Conservation (phyloP, 805 yeast genomes). For the Cyberlindnera mississippiensis region DNA sequence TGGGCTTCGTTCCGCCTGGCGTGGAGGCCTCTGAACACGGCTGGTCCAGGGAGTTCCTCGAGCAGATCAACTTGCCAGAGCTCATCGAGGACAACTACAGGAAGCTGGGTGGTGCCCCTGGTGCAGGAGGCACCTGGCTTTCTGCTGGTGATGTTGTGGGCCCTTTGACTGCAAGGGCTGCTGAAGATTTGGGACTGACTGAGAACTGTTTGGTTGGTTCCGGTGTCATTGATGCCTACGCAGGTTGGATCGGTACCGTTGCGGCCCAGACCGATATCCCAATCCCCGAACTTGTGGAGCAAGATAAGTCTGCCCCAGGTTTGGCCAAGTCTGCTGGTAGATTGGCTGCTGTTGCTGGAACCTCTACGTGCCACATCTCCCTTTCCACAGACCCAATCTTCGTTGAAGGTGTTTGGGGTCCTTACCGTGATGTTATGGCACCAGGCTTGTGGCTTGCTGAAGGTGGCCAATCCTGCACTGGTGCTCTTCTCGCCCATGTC, state of each 20-base stretch:
- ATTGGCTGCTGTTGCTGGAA: conserved; percentile 97
- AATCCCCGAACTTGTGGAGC: conserved; percentile 46
- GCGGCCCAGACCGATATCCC: conserved; percentile 75
- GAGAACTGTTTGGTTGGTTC: conserved; percentile 82
- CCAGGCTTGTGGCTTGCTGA: conserved; percentile 92
- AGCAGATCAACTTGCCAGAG: conserved; percentile 67
- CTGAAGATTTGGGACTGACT: conserved; percentile 79
- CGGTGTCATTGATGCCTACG: conserved; percentile 96
- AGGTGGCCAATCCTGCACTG: conserved; percentile 99
- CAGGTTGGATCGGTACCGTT: conserved; percentile 98
- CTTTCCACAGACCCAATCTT: conserved; percentile 81
- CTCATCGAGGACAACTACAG: conserved; percentile 71
- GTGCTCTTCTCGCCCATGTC: conserved; percentile 87
- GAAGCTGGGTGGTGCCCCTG: conserved; percentile 80
- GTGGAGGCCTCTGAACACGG: conserved; percentile 84
- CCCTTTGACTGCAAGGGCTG: conserved; percentile 58
- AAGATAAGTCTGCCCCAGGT: conserved; percentile 42
- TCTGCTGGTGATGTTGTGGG: conserved; percentile 93
- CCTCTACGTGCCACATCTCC: conserved; percentile 94
- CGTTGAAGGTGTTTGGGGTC: conserved; percentile 99
- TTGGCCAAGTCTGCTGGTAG: conserved; percentile 71
- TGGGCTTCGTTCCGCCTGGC: conserved; percentile 90
- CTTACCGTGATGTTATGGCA: conserved; percentile 90
- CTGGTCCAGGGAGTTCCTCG: conserved; percentile 82
- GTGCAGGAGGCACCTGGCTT: conserved; percentile 64